Percentiles rank a stretch among this genome's conserved stretches.
phyloP scores from a whole-genome alignment of 2,329 filamentous ascomycete species.

The Aspergillus tubingensis region DNA sequence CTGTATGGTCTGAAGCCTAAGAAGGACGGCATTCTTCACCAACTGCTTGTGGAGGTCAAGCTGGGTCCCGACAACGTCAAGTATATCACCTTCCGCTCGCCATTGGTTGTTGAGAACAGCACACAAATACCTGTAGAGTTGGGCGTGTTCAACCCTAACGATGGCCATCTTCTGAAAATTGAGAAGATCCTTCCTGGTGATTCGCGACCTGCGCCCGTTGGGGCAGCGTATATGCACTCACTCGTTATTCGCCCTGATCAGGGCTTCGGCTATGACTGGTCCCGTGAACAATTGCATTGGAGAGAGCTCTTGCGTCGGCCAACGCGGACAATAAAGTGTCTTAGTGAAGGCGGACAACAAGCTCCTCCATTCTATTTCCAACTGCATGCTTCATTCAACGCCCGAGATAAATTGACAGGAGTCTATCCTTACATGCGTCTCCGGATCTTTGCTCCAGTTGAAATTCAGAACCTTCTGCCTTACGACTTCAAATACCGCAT shows the following conservation, averaged over 20 bases:
- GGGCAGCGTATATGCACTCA: constrained; percentile 85
- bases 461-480: constrained; percentile 89
- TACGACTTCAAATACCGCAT: constrained; percentile 99
- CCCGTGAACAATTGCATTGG: constrained; percentile 87
- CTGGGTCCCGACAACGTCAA: constrained; percentile 96
- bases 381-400: constrained; percentile 82
- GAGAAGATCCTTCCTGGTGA: constrained; percentile 96
- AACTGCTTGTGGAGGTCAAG: constrained; percentile 86
- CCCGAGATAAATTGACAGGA: constrained; percentile 76
- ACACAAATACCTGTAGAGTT: constrained; percentile 95
- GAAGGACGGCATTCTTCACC: constrained; percentile 80
- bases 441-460: constrained; percentile 86
- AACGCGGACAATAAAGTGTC: constrained; percentile 84
- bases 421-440: constrained; percentile 94
- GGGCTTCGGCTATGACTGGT: constrained; percentile 96
- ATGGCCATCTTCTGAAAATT: constrained; percentile 91
- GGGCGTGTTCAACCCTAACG: constrained; percentile 82
- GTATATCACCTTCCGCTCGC: constrained; percentile 92
- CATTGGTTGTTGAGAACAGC: constrained; percentile 88
- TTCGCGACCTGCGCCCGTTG: constrained; percentile 84
- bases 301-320: constrained; percentile 82
- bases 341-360: constrained; percentile 76
- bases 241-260: constrained; percentile 87
- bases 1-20: constrained; percentile 87
- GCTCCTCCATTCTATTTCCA: constrained; percentile 93